Conservation (phyloP, 495 filamentous ascomycete genomes). For the Annulohypoxylon maeteangense region DNA sequence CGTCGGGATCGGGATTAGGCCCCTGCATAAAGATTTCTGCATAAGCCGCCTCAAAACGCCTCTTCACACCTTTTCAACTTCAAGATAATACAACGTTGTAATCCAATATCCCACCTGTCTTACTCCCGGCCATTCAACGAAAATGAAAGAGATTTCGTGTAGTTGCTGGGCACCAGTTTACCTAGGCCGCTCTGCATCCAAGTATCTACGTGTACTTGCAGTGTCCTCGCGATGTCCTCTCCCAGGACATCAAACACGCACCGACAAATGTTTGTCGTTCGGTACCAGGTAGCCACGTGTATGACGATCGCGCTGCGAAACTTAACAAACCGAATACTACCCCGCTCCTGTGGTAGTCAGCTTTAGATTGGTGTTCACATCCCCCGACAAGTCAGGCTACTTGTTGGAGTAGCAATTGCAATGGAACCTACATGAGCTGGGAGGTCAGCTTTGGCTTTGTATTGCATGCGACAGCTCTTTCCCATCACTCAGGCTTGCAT, state of each 20-base stretch:
- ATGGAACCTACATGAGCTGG: slow-evolving; percentile 6
- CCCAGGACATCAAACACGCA: slow-evolving; percentile 5
- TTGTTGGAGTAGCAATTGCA: slow-evolving; percentile 6
- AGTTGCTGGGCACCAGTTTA: neutral
- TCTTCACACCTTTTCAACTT: neutral
- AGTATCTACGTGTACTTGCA: neutral
- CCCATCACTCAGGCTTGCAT: slow-evolving; percentile 12
- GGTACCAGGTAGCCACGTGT: slow-evolving; percentile 41
- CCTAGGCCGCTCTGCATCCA: neutral
- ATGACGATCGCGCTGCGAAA: slow-evolving; percentile 1
- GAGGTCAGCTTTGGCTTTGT: slow-evolving; percentile 21
- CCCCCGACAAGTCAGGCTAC: neutral
- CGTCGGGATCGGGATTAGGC: neutral
- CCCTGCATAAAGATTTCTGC: neutral
- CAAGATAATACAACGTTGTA: neutral
- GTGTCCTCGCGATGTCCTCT: neutral
- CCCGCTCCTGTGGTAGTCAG: slow-evolving; percentile 19
- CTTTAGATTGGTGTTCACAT: neutral
- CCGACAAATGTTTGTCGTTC: slow-evolving; percentile 2
- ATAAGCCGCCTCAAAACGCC: neutral
- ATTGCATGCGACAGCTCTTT: slow-evolving; percentile 14
- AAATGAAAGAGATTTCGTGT: neutral
- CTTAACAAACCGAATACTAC: slow-evolving; percentile 22
- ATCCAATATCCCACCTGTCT: neutral
- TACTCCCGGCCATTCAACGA: neutral